phyloP scores from a whole-genome alignment of 352 stramenopile genomes.

The Pythium insidiosum region DNA sequence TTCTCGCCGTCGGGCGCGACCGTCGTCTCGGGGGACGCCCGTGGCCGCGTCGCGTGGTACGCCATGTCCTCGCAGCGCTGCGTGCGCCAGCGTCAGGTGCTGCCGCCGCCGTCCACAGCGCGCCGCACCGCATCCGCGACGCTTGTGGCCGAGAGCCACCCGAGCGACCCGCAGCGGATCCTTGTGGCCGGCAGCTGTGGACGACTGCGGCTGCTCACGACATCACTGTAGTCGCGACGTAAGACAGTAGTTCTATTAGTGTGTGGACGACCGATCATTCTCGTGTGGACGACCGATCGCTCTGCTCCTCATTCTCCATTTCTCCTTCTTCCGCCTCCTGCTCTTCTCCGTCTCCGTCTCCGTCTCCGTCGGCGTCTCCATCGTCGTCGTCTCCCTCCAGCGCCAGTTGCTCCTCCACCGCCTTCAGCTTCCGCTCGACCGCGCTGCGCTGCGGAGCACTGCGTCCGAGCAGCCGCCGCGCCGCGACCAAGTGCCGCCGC shows the following conservation, averaged over 20 bases:
- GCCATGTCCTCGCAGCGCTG: too few species aligned
- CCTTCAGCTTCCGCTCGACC: constrained; percentile 54
- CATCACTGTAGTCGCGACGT: too few species aligned
- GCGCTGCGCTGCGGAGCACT: constrained; percentile 38
- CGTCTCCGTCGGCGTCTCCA: background rate
- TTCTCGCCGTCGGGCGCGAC: background rate
- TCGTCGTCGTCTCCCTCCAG: constrained; percentile 4
- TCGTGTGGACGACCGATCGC: too few species aligned
- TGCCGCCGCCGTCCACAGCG: background rate
- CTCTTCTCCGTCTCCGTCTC: constrained; percentile 3
- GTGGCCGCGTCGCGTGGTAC: background rate
- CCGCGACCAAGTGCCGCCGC: constrained; percentile 60
- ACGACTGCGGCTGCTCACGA: too few species aligned
- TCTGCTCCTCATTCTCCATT: too few species aligned
- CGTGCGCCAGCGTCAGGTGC: background rate
- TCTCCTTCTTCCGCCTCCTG: background rate
- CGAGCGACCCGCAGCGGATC: too few species aligned
- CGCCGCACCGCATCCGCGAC: too few species aligned
- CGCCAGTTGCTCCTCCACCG: constrained; percentile 26
- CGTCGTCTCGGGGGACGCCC: background rate
- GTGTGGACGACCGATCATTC: too few species aligned
- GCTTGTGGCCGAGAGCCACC: background rate
- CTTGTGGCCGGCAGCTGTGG: too few species aligned
- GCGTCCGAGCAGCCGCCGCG: constrained; percentile 43
- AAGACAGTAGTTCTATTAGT: too few species aligned